A percentile compares a stretch with the other conserved stretches of the same genome.
phyloP scores from a whole-genome alignment of 2,329 filamentous ascomycete genomes.

The Nemania sp. region DNA sequence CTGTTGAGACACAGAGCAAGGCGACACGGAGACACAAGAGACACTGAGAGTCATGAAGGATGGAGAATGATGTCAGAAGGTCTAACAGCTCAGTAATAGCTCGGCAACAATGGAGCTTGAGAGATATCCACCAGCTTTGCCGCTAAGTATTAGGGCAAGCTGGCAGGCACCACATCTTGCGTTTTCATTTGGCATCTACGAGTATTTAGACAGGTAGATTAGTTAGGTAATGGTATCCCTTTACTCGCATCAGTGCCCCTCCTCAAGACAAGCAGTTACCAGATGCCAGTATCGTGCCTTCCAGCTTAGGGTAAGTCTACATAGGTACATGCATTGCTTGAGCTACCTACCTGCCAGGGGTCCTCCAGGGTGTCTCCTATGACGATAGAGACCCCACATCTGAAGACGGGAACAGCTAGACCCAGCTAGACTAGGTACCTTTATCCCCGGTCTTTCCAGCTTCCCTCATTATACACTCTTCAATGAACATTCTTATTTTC shows the following conservation, averaged over 20 bases:
- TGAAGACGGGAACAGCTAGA: neutral
- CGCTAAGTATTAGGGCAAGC: neutral
- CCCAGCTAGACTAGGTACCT: no score
- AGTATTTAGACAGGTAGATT: no score
- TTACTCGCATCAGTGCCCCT: neutral
- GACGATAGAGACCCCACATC: neutral
- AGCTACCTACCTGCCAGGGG: neutral
- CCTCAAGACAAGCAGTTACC: neutral
- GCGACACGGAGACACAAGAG: neutral
- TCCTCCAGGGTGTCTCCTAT: neutral
- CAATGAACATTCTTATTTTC: neutral
- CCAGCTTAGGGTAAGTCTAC: neutral
- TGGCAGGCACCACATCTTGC: neutral
- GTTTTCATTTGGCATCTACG: neutral
- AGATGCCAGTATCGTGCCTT: neutral
- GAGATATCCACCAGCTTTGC: conserved; percentile 32
- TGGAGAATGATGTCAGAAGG: conserved; percentile 41
- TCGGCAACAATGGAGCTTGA: conserved; percentile 15
- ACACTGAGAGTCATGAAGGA: conserved; percentile 34
- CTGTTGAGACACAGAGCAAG: conserved; percentile 7
- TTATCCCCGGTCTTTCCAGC: neutral
- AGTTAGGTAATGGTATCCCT: neutral
- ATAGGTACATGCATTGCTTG: no score
- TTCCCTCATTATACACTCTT: neutral
- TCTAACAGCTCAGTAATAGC: conserved; percentile 11